Percentiles rank a stretch among this genome's conserved stretches.
phyloP scores from a whole-genome alignment of 345 rosid genomes.

The Camelina sativa region DNA sequence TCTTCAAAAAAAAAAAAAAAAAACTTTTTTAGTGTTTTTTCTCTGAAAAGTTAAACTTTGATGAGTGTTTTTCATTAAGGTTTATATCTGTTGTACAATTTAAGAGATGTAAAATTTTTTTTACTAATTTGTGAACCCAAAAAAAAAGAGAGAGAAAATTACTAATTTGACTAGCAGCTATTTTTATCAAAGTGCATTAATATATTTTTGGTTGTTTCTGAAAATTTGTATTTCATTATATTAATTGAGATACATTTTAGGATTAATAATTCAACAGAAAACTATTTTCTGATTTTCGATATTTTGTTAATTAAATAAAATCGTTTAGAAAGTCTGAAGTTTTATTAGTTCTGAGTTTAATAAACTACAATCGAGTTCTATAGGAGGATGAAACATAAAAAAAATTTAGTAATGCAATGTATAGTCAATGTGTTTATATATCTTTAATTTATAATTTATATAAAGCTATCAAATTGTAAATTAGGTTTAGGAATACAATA shows the following conservation, averaged over 20 bases:
- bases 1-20: background rate
- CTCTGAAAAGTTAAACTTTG: slow-evolving; percentile 1
- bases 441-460: too few species aligned
- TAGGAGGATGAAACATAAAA: background rate
- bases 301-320: background rate
- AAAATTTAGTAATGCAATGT: background rate
- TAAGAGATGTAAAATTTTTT: background rate
- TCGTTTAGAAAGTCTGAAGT: background rate
- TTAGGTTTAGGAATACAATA: too few species aligned
- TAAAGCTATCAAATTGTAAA: too few species aligned
- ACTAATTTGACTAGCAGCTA: background rate
- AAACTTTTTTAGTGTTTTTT: background rate
- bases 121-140: background rate
- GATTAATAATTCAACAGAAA: background rate
- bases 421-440: background rate
- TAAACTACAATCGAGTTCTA: background rate
- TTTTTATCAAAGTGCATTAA: background rate
- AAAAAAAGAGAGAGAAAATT: background rate
- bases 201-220: background rate
- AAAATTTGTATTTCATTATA: too few species aligned
- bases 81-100: background rate
- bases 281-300: background rate
- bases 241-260: background rate
- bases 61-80: background rate
- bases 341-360: background rate